Conservation (phyloP, 2,329 filamentous ascomycete species). For the Nannizziopsis arthrosporioides region DNA sequence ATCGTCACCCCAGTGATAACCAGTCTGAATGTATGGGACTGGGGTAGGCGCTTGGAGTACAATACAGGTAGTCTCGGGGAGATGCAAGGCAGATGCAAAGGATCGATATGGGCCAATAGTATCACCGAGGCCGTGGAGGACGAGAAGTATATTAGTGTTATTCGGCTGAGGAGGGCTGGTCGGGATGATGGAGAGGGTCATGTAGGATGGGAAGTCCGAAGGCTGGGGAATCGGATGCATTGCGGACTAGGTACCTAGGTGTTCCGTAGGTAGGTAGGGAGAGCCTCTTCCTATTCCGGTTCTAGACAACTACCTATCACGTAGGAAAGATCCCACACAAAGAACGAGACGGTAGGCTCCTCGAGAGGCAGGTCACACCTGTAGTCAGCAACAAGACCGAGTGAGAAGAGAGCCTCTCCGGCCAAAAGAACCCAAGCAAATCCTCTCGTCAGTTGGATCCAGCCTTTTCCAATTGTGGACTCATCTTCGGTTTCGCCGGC, state of each 20-base stretch:
- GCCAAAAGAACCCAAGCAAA: too few relatives aligned
- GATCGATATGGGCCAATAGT: slow-evolving; percentile 54
- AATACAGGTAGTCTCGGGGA: slow-evolving; percentile 67
- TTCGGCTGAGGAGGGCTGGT: slow-evolving; percentile 43
- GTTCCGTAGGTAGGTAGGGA: too few relatives aligned
- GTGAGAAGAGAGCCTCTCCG: too few relatives aligned
- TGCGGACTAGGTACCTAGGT: neutral
- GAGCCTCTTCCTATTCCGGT: too few relatives aligned
- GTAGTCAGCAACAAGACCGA: too few relatives aligned
- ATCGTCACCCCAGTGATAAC: slow-evolving; percentile 61
- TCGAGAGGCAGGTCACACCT: too few relatives aligned
- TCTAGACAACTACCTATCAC: too few relatives aligned
- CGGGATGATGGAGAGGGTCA: slow-evolving; percentile 32
- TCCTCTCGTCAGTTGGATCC: too few relatives aligned
- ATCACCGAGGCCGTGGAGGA: slow-evolving; percentile 79
- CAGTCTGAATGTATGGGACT: slow-evolving; percentile 56
- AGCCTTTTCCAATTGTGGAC: too few relatives aligned
- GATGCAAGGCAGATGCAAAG: slow-evolving; percentile 56
- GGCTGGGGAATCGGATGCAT: slow-evolving; percentile 27
- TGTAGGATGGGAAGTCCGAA: slow-evolving; percentile 37
- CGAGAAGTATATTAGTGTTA: slow-evolving; percentile 62
- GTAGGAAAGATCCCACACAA: too few relatives aligned
- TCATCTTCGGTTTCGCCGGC: too few relatives aligned
- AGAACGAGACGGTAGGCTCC: too few relatives aligned
- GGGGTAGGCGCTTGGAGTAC: slow-evolving; percentile 59